Percentiles rank a stretch among this genome's conserved stretches.
These are phyloP conservation scores for Gossypium australe DNA, from an alignment of 345 rosid species.

Conservation along the genomic window DNA sequence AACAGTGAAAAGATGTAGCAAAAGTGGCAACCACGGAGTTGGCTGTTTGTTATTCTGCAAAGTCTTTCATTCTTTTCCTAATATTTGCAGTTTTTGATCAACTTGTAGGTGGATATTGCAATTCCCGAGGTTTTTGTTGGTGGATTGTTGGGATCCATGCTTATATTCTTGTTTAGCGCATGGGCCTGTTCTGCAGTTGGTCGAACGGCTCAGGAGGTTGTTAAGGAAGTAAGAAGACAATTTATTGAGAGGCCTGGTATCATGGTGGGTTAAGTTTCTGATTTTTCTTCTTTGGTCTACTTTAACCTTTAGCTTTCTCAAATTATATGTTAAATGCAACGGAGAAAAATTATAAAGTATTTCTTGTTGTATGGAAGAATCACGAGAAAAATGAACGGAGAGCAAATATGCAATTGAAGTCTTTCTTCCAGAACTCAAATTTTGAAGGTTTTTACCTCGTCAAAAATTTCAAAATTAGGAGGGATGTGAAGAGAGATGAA, in stretches of 20 bases:
- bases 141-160: constrained; percentile 96
- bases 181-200: constrained; percentile 99
- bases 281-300: not conserved
- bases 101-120: constrained; percentile 89
- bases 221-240: constrained; percentile 95
- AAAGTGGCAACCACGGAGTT: not conserved
- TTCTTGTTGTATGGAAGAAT: not conserved
- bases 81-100: not conserved
- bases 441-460: not conserved
- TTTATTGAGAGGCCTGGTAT: constrained; percentile 99
- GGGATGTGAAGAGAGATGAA: not conserved
- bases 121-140: constrained; percentile 93
- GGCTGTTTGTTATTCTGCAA: not conserved
- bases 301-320: not conserved
- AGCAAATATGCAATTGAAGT: not conserved
- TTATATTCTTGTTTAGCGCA: constrained; percentile 87
- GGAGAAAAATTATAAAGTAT: not conserved
- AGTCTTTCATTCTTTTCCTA: not conserved
- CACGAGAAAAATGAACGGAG: not conserved
- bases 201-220: constrained; percentile 99
- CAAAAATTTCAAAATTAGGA: not conserved
- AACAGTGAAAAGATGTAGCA: not conserved
- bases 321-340: not conserved
- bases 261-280: constrained; percentile 52
- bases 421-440: not conserved